Evolutionary conservation across 768 basidiomycete species (phyloP).

Genomic region (Boletus vermiculosoides): DNA sequence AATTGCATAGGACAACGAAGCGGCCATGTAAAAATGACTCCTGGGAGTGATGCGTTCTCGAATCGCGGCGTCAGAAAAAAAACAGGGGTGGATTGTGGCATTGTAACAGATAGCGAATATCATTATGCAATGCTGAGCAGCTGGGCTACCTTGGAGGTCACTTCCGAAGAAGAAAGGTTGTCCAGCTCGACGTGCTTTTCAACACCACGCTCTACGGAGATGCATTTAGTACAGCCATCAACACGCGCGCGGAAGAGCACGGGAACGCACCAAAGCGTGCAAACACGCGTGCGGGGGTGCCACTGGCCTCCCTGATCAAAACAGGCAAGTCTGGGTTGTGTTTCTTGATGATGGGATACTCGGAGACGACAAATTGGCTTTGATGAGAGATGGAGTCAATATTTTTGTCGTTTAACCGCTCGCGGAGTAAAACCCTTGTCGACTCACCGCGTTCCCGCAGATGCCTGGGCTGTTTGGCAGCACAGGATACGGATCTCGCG

Average conservation of each 20-base stretch:
- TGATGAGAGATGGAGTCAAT: slow-evolving; percentile 1
- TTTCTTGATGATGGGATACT: slow-evolving; percentile 74
- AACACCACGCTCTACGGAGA: slow-evolving; percentile 63
- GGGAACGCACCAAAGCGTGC: slow-evolving; percentile 74
- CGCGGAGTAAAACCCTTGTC: slow-evolving; percentile 3
- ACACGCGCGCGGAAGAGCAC: slow-evolving; percentile 10
- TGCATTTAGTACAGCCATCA: slow-evolving; percentile 17
- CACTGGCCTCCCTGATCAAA: slow-evolving; percentile 75
- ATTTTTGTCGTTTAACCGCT: not conserved
- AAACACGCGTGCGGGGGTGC: slow-evolving; percentile 79
- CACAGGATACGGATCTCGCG: slow-evolving; percentile 79
- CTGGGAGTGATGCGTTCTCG: not conserved
- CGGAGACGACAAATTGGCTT: slow-evolving; percentile 77
- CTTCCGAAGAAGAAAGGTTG: slow-evolving; percentile 67
- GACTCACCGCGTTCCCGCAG: slow-evolving; percentile 74
- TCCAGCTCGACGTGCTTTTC: slow-evolving; percentile 83
- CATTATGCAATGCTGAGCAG: slow-evolving; percentile 43
- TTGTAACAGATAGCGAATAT: slow-evolving; percentile 1
- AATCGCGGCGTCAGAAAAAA: not conserved
- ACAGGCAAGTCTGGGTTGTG: slow-evolving; percentile 86
- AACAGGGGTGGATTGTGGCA: slow-evolving; percentile 6
- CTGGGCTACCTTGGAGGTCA: slow-evolving; percentile 66
- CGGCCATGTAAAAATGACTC: not conserved
- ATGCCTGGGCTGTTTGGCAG: slow-evolving; percentile 74
- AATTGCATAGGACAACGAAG: not conserved